These are phyloP conservation scores for Sonneratia alba DNA, from an alignment of 345 rosid species.

Conservation along the genomic window DNA sequence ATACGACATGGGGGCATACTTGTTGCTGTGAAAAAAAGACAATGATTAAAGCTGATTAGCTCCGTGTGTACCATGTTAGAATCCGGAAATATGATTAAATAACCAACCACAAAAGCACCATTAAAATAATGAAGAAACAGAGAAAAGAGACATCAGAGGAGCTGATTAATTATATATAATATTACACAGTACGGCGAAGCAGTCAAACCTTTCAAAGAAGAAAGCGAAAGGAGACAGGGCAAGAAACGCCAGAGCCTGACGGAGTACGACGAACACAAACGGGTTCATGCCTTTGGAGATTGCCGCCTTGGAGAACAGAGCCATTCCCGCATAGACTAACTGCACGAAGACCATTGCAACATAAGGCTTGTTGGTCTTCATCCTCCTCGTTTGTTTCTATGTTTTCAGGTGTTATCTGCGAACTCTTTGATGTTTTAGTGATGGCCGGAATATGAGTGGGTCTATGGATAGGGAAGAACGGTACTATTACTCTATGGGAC, in stretches of 20 bases:
- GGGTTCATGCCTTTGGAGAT: conserved; percentile 69
- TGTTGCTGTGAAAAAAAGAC: conserved; percentile 24
- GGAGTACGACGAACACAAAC: conserved; percentile 63
- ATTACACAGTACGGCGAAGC: background rate
- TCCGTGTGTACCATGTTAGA: background rate
- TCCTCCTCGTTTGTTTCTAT: background rate
- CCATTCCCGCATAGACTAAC: conserved; percentile 66
- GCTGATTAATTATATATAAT: background rate
- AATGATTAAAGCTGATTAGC: background rate
- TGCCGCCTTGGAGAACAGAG: conserved; percentile 67
- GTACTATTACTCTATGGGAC: too few relatives aligned
- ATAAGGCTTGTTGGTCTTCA: conserved; percentile 35
- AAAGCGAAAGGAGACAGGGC: conserved; percentile 63
- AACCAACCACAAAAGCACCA: background rate
- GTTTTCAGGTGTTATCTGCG: background rate
- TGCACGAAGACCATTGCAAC: conserved; percentile 60
- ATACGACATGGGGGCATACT: conserved; percentile 33
- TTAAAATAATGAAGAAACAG: background rate
- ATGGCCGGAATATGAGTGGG: too few relatives aligned
- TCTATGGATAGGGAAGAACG: too few relatives aligned
- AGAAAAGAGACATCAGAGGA: background rate
- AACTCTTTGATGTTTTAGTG: too few relatives aligned
- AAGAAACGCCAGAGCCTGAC: conserved; percentile 66
- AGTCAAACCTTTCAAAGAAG: conserved; percentile 59
- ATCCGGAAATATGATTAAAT: background rate